Base-by-base conservation (phyloP, 164 flowering plant genomes). In the Macadamia tetraphylla region DNA sequence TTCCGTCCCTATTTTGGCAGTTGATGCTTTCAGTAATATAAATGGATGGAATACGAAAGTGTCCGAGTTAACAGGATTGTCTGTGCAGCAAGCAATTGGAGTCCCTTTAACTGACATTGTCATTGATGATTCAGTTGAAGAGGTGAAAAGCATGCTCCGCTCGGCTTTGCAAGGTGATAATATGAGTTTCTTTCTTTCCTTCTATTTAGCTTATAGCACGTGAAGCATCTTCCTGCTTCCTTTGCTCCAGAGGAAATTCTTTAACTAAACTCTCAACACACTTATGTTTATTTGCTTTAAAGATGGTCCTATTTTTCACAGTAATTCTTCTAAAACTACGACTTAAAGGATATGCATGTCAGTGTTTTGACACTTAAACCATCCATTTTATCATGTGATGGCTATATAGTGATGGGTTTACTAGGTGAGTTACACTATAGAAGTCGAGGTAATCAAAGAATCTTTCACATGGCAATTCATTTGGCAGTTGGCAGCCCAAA, bases 1-100 rank as follows among this genome's bases (percentile, higher is more conserved):
- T 64, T 77, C 85, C 35, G 91, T 83, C 29, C 96, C 96, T 46
- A 88, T 88, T 70, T 72, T 90, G 55, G 91, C 93, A 48, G 86
- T 87, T 71, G 93, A 90, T 86, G 71, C 77, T 43, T 68, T 75
- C 70, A 85, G 90, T 64, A 65, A 23, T 44, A 53, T 90, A 48
- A 90, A 87, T 70, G 96, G 93, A 43, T 90, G 96, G 96, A 90
- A 90, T 71, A 65, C 69, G n/a, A 88, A 88, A 78, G 81, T 79
- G 15, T 86, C 84, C 8, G 93, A 90, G 57, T 64, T 90, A 9
- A 88, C 96, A 15, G 93, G 91, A 55, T 67, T 88, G 70, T 11
- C 62, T 48, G 78, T 80, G 60, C 78, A 82, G 58, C 75, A 86
- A 76, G 93, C 96, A 29, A 78, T 87, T 63, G 90, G 91, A 40